Conservation (phyloP, 208 protist species). For the Balamuthia mandrillaris region DNA sequence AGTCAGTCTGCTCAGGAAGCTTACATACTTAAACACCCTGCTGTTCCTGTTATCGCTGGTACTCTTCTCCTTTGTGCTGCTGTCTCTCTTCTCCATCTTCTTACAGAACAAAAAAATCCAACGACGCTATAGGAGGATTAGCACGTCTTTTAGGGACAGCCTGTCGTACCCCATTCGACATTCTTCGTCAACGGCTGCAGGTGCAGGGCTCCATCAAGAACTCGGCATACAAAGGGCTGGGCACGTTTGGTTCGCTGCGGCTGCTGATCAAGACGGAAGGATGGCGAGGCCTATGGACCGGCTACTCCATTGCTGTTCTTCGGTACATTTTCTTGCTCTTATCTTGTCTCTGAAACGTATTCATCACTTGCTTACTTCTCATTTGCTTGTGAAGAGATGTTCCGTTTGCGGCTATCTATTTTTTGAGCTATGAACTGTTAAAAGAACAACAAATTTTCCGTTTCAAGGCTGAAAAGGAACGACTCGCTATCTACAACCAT, state of each 20-base stretch:
- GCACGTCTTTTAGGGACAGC: not conserved
- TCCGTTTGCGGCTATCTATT: constrained; percentile 16
- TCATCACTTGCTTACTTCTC: too few relatives aligned
- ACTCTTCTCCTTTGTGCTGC: not conserved
- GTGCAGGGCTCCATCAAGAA: not conserved
- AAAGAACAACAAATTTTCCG: not conserved
- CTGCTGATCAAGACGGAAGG: constrained; percentile 7
- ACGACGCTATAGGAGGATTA: not conserved
- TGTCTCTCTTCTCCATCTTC: not conserved
- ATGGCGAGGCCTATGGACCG: not conserved
- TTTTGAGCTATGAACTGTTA: not conserved
- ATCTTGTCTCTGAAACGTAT: too few relatives aligned
- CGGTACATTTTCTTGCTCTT: too few relatives aligned
- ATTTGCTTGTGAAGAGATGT: too few relatives aligned
- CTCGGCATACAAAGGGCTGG: not conserved
- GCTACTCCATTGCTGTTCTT: not conserved
- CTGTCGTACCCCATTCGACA: not conserved
- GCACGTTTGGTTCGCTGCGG: not conserved
- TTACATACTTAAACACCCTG: not conserved
- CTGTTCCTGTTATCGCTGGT: not conserved
- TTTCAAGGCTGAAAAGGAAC: not conserved
- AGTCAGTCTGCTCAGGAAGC: too few relatives aligned
- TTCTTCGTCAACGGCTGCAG: not conserved
- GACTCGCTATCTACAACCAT: not conserved
- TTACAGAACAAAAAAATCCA: not conserved